Percentiles rank a stretch among this genome's conserved stretches.
Evolutionary conservation across 2,329 filamentous ascomycete species (phyloP).

Genomic region (Leptoxyphium fumago): DNA sequence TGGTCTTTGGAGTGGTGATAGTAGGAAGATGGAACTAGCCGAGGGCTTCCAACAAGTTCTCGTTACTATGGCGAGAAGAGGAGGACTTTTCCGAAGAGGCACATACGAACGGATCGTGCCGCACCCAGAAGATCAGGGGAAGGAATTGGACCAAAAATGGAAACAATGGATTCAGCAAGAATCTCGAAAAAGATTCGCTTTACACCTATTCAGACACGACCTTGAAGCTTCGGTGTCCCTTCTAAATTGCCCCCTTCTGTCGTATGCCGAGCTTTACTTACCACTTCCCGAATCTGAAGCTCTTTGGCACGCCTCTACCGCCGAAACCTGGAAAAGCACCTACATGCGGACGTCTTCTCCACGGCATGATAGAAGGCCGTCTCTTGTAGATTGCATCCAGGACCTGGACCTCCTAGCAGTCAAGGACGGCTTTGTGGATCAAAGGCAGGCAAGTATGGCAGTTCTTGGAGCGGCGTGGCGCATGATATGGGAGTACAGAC

Average conservation of each 20-base stretch:
- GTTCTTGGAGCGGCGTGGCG: conserved; percentile 52
- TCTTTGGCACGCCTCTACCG: conserved; percentile 51
- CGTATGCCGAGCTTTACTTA: conserved; percentile 53
- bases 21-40: conserved; percentile 43
- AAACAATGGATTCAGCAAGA: conserved; percentile 48
- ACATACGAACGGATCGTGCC: conserved; percentile 32
- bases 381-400: conserved; percentile 41
- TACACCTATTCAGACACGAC: conserved; percentile 51
- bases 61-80: conserved; percentile 39
- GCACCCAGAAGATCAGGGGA: conserved; percentile 39
- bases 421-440: conserved; percentile 39
- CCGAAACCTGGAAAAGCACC: conserved; percentile 48
- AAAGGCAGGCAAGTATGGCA: conserved; percentile 42
- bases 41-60: conserved; percentile 42
- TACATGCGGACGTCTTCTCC: conserved; percentile 33
- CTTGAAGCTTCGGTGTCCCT: conserved; percentile 53
- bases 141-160: conserved; percentile 50
- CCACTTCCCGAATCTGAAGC: conserved; percentile 47
- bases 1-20: conserved; percentile 44
- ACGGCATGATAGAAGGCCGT: conserved; percentile 28
- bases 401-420: conserved; percentile 39
- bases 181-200: conserved; percentile 53
- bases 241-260: conserved; percentile 49
- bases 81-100: conserved; percentile 42
- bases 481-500: conserved; percentile 51